Evolutionary conservation across 2,329 filamentous ascomycete genomes (phyloP).

Genomic region (Colletotrichum godetiae): DNA sequence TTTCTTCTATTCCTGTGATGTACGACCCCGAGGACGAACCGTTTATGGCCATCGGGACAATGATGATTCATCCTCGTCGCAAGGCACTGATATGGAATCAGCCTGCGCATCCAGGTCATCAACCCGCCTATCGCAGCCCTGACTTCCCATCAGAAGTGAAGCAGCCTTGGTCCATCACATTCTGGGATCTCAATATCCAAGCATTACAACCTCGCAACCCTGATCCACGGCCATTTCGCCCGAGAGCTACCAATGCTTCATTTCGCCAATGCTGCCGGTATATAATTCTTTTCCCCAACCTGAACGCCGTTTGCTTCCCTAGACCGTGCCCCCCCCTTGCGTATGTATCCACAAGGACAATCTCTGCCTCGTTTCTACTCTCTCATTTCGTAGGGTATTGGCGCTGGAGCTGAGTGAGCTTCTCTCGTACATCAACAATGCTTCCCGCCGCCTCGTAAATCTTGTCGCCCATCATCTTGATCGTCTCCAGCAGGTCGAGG

Average conservation of each 20-base stretch:
- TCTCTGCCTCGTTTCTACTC: slow-evolving; percentile 40
- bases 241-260: neutral
- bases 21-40: no score
- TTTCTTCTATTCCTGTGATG: no score
- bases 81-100: neutral
- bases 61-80: no score
- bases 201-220: neutral
- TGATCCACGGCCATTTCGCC: neutral
- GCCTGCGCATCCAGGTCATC: neutral
- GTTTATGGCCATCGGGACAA: neutral
- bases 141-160: neutral
- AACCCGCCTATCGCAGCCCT: neutral
- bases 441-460: slow-evolving; percentile 34
- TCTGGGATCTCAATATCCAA: neutral
- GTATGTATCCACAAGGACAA: neutral
- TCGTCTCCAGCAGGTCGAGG: slow-evolving; percentile 35
- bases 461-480: slow-evolving; percentile 38
- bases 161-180: neutral
- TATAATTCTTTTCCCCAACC: slow-evolving; percentile 26
- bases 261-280: slow-evolving; percentile 14
- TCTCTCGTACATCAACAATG: slow-evolving; percentile 37
- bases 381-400: slow-evolving; percentile 42
- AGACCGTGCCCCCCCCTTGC: neutral
- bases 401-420: slow-evolving; percentile 40
- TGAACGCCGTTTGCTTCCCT: slow-evolving; percentile 27